phyloP scores from a whole-genome alignment of 2,329 filamentous ascomycete genomes.

The Scortechinia acanthostroma region DNA sequence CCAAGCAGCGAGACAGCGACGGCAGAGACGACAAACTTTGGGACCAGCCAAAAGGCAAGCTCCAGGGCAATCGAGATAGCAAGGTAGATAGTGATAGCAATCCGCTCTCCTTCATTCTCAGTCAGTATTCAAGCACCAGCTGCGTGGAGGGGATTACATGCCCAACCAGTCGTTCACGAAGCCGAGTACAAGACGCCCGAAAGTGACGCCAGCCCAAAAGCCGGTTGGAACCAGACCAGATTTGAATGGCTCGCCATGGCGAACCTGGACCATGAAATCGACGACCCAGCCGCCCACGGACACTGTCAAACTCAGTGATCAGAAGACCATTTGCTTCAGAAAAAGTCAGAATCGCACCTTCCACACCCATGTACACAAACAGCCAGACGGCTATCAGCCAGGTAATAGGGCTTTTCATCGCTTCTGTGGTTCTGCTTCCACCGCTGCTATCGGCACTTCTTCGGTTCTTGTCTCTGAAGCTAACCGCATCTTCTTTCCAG shows the following conservation, averaged over 20 bases:
- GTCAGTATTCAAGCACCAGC: conserved; percentile 63
- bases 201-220: conserved; percentile 77
- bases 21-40: conserved; percentile 67
- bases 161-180: conserved; percentile 79
- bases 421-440: no score
- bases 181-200: conserved; percentile 66
- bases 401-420: conserved; percentile 41
- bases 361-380: conserved; percentile 71
- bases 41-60: conserved; percentile 75
- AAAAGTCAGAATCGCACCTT: no score
- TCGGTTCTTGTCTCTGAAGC: conserved; percentile 44
- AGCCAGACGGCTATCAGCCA: conserved; percentile 73
- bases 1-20: conserved; percentile 67
- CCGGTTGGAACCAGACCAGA: conserved; percentile 72
- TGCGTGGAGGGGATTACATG: conserved; percentile 69
- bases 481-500: no score
- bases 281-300: conserved; percentile 75
- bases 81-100: conserved; percentile 57
- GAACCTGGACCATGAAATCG: conserved; percentile 77
- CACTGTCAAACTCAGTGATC: no score
- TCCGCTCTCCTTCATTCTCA: conserved; percentile 67
- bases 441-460: conserved; percentile 36
- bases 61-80: conserved; percentile 54
- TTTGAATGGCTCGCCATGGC: conserved; percentile 61
- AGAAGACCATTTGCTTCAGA: no score